Percentiles rank a stretch among this genome's conserved stretches.
These are phyloP conservation scores for Calonectria pteridis DNA, from an alignment of 2,329 filamentous ascomycete genomes.

Conservation along the genomic window DNA sequence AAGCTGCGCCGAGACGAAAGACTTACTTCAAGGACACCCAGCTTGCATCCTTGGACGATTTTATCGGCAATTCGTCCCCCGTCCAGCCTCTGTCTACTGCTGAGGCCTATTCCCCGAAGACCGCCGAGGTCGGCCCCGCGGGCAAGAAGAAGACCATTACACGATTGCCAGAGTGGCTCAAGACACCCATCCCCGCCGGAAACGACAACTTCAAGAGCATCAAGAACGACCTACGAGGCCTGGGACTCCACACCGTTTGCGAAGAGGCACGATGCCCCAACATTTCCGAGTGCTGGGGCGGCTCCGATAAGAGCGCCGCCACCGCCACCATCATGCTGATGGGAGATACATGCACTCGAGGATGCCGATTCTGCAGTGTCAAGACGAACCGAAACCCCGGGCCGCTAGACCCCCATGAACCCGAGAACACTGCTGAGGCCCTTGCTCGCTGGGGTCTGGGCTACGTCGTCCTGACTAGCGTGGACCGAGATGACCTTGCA, in stretches of 20 bases:
- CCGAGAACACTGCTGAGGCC: constrained; percentile 96
- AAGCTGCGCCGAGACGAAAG: constrained; percentile 48
- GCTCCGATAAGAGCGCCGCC: constrained; percentile 86
- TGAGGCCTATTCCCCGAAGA: constrained; percentile 72
- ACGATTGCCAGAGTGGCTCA: constrained; percentile 92
- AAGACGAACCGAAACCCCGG: constrained; percentile 84
- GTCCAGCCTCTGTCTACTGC: constrained; percentile 58
- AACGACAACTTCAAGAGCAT: constrained; percentile 91
- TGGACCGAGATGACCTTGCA: constrained; percentile 91
- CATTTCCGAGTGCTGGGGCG: constrained; percentile 98
- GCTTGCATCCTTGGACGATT: constrained; percentile 70
- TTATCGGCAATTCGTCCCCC: constrained; percentile 59
- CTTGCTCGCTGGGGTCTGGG: constrained; percentile 92
- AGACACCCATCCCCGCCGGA: constrained; percentile 90
- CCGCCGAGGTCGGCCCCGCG: constrained; percentile 73
- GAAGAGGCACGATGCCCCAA: constrained; percentile 98
- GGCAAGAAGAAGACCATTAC: constrained; percentile 75
- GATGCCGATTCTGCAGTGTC: constrained; percentile 96
- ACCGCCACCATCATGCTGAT: constrained; percentile 99
- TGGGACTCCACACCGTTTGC: constrained; percentile 95
- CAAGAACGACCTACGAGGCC: constrained; percentile 89
- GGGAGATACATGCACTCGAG: constrained; percentile 97
- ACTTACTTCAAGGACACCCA: constrained; percentile 72
- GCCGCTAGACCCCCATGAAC: constrained; percentile 93
- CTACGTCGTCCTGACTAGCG: constrained; percentile 93